Conservation (phyloP, 495 filamentous ascomycete species). For the Sordaria brevicollis region DNA sequence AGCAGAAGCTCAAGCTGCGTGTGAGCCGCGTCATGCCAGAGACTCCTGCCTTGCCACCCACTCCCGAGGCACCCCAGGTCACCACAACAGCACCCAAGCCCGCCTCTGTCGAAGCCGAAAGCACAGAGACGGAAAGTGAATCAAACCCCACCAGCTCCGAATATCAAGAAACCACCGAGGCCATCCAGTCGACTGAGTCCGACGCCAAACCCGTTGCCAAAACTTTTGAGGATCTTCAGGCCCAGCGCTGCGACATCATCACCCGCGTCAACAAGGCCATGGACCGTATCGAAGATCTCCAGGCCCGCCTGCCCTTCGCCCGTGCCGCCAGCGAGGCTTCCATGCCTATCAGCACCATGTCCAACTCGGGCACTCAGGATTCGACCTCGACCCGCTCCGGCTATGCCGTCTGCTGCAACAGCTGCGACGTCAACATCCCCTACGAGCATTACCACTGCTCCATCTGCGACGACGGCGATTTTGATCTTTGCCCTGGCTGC, state of each 20-base stretch:
- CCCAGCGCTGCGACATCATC: neutral
- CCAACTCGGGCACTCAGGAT: neutral
- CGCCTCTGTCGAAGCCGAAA: constrained; percentile 12
- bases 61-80: neutral
- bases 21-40: constrained; percentile 34
- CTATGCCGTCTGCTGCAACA: constrained; percentile 82
- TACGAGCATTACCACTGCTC: constrained; percentile 90
- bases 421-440: constrained; percentile 65
- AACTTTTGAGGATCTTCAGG: neutral
- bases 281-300: neutral
- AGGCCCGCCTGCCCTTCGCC: neutral
- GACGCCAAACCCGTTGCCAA: neutral
- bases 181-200: constrained; percentile 1
- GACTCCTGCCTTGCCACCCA: neutral
- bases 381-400: constrained; percentile 12
- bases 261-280: neutral
- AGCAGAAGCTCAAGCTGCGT: constrained; percentile 89
- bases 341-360: neutral
- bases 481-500: constrained; percentile 80
- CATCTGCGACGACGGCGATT: constrained; percentile 86
- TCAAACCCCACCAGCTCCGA: neutral
- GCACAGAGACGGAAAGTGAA: constrained; percentile 6
- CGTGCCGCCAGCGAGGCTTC: neutral
- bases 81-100: constrained; percentile 14
- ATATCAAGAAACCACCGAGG: constrained; percentile 4